A percentile compares a stretch with the other conserved stretches of the same genome.
These are phyloP conservation scores for Stentor coeruleus DNA, from an alignment of 73 alveolate genomes.

Conservation along the genomic window DNA sequence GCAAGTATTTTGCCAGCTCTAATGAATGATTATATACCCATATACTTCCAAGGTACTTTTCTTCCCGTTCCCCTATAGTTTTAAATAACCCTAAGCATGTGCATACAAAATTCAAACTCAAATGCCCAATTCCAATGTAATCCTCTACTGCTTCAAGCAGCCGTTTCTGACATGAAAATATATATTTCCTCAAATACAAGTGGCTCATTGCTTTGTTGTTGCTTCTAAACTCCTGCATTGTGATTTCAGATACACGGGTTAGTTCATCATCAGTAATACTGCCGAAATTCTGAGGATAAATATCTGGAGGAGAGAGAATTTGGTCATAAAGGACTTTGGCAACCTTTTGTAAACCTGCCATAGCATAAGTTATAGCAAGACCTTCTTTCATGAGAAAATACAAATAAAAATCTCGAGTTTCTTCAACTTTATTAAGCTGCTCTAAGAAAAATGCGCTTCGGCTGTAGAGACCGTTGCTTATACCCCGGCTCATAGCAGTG, in stretches of 20 bases:
- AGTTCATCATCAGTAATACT: not conserved
- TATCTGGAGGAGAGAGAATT: slow-evolving; percentile 11
- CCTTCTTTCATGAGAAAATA: slow-evolving; percentile 12
- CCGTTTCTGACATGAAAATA: slow-evolving; percentile 5
- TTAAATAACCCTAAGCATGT: not conserved
- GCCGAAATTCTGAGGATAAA: not conserved
- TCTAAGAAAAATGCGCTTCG: not conserved
- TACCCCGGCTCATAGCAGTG: not conserved
- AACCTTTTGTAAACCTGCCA: slow-evolving; percentile 8
- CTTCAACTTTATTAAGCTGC: not conserved
- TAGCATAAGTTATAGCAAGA: slow-evolving; percentile 17
- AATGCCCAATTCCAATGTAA: not conserved
- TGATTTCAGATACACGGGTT: not conserved
- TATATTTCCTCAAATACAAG: not conserved
- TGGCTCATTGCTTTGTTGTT: not conserved
- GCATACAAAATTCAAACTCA: slow-evolving; percentile 1
- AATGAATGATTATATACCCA: slow-evolving; percentile 1
- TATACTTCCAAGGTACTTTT: not conserved
- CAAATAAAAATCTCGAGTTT: slow-evolving; percentile 2
- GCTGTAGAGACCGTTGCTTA: not conserved
- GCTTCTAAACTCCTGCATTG: slow-evolving; percentile 24
- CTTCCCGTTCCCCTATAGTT: not conserved
- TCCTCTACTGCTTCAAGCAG: not conserved
- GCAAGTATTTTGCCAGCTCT: slow-evolving; percentile 18
- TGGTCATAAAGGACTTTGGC: not conserved